Conservation (phyloP, 1,139 yeast genomes). For the Scheffersomyces lignicola region DNA sequence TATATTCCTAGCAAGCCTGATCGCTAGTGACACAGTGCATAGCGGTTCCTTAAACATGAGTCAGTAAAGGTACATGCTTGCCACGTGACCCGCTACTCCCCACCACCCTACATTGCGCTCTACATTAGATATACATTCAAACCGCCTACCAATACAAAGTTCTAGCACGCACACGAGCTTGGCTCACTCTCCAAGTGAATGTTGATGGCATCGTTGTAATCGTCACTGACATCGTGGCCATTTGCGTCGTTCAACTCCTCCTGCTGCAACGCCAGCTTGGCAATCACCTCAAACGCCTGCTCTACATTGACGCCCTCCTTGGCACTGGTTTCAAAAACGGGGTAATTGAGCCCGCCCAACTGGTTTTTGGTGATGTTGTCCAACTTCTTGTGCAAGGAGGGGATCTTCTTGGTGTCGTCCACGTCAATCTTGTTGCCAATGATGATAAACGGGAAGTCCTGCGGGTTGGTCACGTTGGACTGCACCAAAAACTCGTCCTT, state of each 20-base stretch:
- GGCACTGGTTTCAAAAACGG: constrained; percentile 92
- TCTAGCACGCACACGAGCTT: constrained; percentile 73
- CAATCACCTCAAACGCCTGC: constrained; percentile 93
- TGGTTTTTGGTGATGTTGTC: constrained; percentile 77
- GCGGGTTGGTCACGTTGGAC: constrained; percentile 91
- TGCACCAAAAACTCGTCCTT: constrained; percentile 93
- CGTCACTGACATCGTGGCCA: constrained; percentile 69
- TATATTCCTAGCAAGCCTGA: too few species aligned
- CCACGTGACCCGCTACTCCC: too few species aligned
- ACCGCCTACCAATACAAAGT: too few species aligned
- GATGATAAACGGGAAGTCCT: constrained; percentile 91
- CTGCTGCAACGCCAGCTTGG: constrained; percentile 89
- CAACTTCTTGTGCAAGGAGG: constrained; percentile 76
- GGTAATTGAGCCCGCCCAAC: constrained; percentile 75
- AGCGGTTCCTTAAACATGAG: too few species aligned
- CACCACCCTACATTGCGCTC: too few species aligned
- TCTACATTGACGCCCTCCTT: constrained; percentile 94
- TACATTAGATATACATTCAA: too few species aligned
- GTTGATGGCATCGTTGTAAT: constrained; percentile 93
- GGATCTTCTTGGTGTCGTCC: constrained; percentile 85
- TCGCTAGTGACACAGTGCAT: too few species aligned
- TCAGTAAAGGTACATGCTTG: too few species aligned
- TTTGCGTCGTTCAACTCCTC: constrained; percentile 88
- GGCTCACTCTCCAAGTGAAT: constrained; percentile 86
- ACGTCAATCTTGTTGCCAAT: constrained; percentile 94